These are phyloP conservation scores for Isabelozyma rhagii DNA, from an alignment of 805 yeast genomes.

Conservation along the genomic window DNA sequence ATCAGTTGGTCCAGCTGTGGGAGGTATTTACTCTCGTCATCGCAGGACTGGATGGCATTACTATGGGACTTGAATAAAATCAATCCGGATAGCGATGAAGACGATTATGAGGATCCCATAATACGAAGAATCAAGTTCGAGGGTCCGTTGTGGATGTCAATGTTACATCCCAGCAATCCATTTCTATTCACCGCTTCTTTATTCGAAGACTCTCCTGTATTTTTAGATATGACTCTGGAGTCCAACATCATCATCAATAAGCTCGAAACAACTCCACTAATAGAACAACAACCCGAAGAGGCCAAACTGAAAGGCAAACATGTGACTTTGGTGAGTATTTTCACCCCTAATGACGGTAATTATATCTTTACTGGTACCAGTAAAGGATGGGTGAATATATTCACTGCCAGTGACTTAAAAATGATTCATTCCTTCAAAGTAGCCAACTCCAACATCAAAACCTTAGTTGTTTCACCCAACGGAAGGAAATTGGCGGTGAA, in stretches of 20 bases:
- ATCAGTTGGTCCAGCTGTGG: conserved; percentile 75
- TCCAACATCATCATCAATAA: conserved; percentile 13
- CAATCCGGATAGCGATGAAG: conserved; percentile 20
- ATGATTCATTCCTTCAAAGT: conserved; percentile 51
- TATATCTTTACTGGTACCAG: conserved; percentile 73
- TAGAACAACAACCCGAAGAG: conserved; percentile 10
- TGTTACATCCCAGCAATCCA: conserved; percentile 48
- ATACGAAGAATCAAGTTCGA: conserved; percentile 50
- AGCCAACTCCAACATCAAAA: conserved; percentile 70
- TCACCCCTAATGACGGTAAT: conserved; percentile 48
- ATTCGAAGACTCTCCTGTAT: conserved; percentile 58
- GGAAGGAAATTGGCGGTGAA: conserved; percentile 67
- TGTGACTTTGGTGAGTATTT: conserved; percentile 49
- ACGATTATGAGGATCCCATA: conserved; percentile 23
- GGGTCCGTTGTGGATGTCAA: conserved; percentile 72
- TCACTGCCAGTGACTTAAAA: conserved; percentile 23
- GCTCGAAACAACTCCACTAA: conserved; percentile 15
- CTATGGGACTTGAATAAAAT: conserved; percentile 67
- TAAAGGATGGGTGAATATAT: conserved; percentile 70
- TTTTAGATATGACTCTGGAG: conserved; percentile 38
- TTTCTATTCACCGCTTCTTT: conserved; percentile 59
- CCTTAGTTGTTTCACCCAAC: conserved; percentile 54
- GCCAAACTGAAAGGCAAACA: conserved; percentile 23
- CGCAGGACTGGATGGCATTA: conserved; percentile 79
- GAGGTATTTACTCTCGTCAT: conserved; percentile 60